phyloP scores from a whole-genome alignment of 768 basidiomycete species.

The Leucocoprinus leucothites region DNA sequence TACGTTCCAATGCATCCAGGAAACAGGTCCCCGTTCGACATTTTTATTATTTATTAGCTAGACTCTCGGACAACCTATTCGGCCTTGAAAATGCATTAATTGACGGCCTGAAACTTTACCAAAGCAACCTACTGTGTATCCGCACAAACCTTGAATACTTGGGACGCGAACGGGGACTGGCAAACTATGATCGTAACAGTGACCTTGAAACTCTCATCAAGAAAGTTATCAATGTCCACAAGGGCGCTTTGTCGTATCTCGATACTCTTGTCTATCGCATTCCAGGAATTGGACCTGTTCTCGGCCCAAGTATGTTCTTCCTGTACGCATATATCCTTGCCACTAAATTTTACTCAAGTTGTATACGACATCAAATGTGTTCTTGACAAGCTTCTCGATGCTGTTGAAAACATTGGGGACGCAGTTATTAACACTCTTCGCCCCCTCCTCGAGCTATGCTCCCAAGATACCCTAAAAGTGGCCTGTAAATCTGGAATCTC shows the following conservation, averaged over 20 bases:
- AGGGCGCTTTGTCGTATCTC: constrained; percentile 36
- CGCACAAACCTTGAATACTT: constrained; percentile 29
- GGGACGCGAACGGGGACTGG: constrained; percentile 47
- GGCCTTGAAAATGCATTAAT: neutral
- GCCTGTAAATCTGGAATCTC: constrained; percentile 24
- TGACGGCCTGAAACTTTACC: constrained; percentile 29
- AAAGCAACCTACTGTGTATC: constrained; percentile 27
- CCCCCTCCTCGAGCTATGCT: constrained; percentile 29
- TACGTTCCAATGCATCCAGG: neutral
- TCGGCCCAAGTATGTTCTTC: constrained; percentile 51
- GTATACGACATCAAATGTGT: constrained; percentile 61
- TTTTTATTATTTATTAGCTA: neutral
- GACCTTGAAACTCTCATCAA: constrained; percentile 48
- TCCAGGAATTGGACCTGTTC: constrained; percentile 45
- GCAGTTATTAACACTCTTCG: constrained; percentile 38
- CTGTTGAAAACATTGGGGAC: constrained; percentile 47
- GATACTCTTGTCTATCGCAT: constrained; percentile 30
- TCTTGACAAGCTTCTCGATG: constrained; percentile 48
- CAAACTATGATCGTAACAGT: constrained; percentile 43
- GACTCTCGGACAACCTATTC: neutral
- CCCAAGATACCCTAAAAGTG: constrained; percentile 24
- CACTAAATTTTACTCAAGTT: constrained; percentile 31
- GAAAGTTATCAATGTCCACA: constrained; percentile 43
- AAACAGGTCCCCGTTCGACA: neutral
- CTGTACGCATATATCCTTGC: neutral